Conservation (phyloP, 257 asterid species). For the Vinca minor region DNA sequence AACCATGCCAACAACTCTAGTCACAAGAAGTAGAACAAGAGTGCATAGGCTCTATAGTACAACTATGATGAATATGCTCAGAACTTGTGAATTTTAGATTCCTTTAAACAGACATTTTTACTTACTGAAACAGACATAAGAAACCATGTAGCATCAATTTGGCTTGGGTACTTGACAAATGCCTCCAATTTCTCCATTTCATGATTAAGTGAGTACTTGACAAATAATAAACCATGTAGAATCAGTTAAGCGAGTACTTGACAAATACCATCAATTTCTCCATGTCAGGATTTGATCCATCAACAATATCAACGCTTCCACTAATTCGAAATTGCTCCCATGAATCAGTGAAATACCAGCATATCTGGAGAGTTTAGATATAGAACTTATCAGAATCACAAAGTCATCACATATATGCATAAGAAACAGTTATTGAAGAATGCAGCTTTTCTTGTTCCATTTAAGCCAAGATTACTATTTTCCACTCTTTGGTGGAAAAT, state of each 20-base stretch:
- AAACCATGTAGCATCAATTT: too few species aligned
- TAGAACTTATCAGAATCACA: neutral
- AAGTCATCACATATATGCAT: neutral
- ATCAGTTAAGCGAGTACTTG: neutral
- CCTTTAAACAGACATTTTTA: too few species aligned
- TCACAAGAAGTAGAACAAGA: too few species aligned
- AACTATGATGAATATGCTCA: too few species aligned
- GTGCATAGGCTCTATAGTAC: too few species aligned
- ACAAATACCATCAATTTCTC: slow-evolving; percentile 50
- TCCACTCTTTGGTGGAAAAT: neutral
- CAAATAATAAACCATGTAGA: too few species aligned
- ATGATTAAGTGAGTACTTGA: too few species aligned
- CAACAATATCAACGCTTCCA: slow-evolving; percentile 61
- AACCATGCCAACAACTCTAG: too few species aligned
- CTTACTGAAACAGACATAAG: too few species aligned
- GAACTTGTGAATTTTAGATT: too few species aligned
- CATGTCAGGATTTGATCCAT: slow-evolving; percentile 52
- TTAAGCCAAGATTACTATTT: neutral
- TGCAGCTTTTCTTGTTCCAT: neutral
- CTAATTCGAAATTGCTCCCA: slow-evolving; percentile 90
- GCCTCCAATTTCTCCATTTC: too few species aligned
- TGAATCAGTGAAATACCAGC: slow-evolving; percentile 87
- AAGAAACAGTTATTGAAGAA: neutral
- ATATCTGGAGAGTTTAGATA: slow-evolving; percentile 34
- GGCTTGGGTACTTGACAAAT: too few species aligned